phyloP scores from a whole-genome alignment of 2,329 filamentous ascomycete genomes.

The Hypomyces perniciosus region DNA sequence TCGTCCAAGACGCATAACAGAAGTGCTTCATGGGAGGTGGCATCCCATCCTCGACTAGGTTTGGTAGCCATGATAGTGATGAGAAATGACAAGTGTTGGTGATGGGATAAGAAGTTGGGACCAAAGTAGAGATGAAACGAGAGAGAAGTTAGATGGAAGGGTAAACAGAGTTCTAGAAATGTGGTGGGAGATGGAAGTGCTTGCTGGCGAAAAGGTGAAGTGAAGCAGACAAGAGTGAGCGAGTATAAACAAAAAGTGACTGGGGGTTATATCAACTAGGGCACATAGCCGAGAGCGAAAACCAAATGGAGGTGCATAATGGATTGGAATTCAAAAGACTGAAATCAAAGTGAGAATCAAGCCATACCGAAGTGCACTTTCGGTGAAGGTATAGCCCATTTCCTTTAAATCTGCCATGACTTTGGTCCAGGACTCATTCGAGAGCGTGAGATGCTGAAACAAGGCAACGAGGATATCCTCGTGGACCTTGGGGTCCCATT shows the following conservation, averaged over 20 bases:
- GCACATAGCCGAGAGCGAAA: too few species aligned
- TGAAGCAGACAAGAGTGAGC: conserved; percentile 5
- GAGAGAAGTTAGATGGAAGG: not conserved
- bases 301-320: too few species aligned
- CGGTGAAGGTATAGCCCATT: conserved; percentile 35
- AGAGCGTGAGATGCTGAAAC: conserved; percentile 31
- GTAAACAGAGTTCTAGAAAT: too few species aligned
- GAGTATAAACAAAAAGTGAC: too few species aligned
- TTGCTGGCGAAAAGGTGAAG: conserved; percentile 4
- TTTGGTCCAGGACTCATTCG: conserved; percentile 25
- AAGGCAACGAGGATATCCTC: conserved; percentile 39
- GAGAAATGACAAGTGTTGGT: not conserved
- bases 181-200: not conserved
- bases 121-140: not conserved
- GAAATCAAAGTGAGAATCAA: not conserved
- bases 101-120: not conserved
- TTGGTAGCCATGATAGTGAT: conserved; percentile 18
- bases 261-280: too few species aligned
- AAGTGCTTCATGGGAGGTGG: conserved; percentile 33
- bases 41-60: conserved; percentile 28
- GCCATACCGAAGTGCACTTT: conserved; percentile 36
- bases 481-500: conserved; percentile 38
- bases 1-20: conserved; percentile 32
- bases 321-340: too few species aligned
- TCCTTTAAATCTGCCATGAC: conserved; percentile 32